Base-by-base conservation (phyloP, 495 filamentous ascomycete species). In the Aspergillus egyptiacus region DNA sequence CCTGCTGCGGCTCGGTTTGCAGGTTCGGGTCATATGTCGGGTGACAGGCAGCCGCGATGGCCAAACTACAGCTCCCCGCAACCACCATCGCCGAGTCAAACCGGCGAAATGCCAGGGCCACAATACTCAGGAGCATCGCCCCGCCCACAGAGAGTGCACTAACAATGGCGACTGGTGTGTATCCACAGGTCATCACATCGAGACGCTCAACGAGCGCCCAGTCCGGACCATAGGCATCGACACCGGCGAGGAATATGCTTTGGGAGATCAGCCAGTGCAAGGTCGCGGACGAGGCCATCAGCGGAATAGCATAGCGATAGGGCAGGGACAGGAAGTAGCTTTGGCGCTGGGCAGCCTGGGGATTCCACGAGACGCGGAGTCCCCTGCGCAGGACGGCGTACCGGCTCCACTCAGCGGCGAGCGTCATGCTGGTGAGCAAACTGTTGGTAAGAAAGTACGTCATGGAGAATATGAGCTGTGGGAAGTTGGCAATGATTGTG, bases 1-100 rank as follows among this genome's bases (percentile, higher is more conserved):
- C 30, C 28, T 22, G 30, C 2, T 22, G 14, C 15, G 28, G n/a
- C 28, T 30, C 43, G 13, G 6, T n/a, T 9, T 10, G 30, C 31
- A 27, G 10, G 19, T 47, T 45, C 14, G 10, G 9, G 31, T 37
- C 36, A 23, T 23, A 39, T 2, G 1, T 9, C 25, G 58, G 53
- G 61, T 75, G 71, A 50, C 72, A 78, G 0, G 74, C 74, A 0
- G 75, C 75, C 46, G 70, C 73, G 23, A 80, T 71, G 1, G 65
- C 74, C 7, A 64, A 59, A 44, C 69, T 74, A 43, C 65, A 73
- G 36, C 59, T 64, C 3, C 61, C 65, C 0, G 66, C 69, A 1
- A 76, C 38, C 0, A 74, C 71, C 48, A 77, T 71, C 15, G 61
- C 58, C 2, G 28, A 31, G 0, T 55, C 50, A 13, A 63, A 8